Evolutionary conservation across 108 stramenopile genomes (phyloP), one percentile per base, ranked within the genome.

Genomic region (Schizochytrium sp.): DNA sequence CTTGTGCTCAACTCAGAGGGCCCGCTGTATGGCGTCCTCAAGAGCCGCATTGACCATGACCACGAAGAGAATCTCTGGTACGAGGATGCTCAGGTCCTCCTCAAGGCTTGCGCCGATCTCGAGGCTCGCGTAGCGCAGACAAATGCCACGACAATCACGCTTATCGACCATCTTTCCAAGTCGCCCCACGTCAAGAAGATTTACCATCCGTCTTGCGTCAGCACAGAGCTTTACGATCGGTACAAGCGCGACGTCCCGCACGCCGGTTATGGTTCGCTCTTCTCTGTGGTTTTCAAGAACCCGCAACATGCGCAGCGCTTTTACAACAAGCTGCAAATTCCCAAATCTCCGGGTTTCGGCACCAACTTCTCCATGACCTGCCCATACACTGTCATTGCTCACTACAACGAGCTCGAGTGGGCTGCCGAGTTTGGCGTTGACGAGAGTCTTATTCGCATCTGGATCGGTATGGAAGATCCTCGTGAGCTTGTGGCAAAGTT

Each of bases 391-490:
- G 76, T 83, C 51, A 83, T 83, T 34, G 76, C 76, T 18, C 76
- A 83, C 23, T 83, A 83, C 23, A 43, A 83, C 51, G 76, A 83
- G 76, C 58, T 89, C 19, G 72, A 72, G 25, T 89, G 89, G 89
- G 89, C 89, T n/a, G 44, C 41, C 23, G 41, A 83, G 5, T 89
- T 60, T 87, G 89, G 72, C 21, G 83, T 89, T 25, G 55, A 76
- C 34, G 21, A 16, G 23, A 87, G n/a, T 19, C 55, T 89, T 5
- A 23, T 89, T 55, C 89, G 89, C 58, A 55, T 89, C 10, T 89
- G 83, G 69, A 87, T 89, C 14, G 89, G 89, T 10, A 19, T 87
- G 57, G 89, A 89, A 41, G 72, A 89, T 28, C 4, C 44, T 21
- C 72, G 51, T 44, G 88, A 76, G 43, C 72, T 83, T 18, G 48